Base-by-base conservation (phyloP, 805 yeast species). In the Myxozyma neotropica region DNA sequence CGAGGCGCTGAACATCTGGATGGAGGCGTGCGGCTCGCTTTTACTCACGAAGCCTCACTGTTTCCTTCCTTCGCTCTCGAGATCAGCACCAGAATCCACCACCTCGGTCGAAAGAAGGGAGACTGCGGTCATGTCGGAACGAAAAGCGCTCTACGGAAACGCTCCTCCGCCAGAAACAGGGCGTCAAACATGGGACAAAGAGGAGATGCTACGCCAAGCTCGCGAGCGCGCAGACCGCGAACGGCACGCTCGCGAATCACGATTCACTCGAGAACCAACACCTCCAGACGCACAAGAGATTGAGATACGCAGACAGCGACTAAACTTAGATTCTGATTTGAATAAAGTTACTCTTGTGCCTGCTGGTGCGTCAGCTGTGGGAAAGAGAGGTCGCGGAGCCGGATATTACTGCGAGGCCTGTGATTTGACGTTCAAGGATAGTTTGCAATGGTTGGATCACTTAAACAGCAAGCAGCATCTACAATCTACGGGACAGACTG, bases 341-440 rank as follows among this genome's bases (percentile, higher is more conserved):
- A 73, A 73, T 44, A 64, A 73, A 47, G 71, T 71, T 21, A 67
- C 69, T 17, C 65, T 74, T 15, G 75, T 73, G 23, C 74, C 75
- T 3, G 73, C 72, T 1, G 72, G 72, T 6, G 69, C 74, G 6
- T 67, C 72, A 1, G 61, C 70, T 17, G 65, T 78, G 5, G 74
- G 76, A 70, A 54, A 73, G 66, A 45, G 75, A 61, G 83, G 90
- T 55, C 80, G 80, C 56, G 83, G 88, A 26, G 88, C 89, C 61
- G 97, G 97, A 23, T 93, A 93, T 73, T 81, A 81, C 67, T 94
- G 99, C 73, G 88, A 86, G 10, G 72, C 82, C 1, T 94, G 99
- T 73, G 83, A 86, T 63, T 72, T 89, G 58, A 86, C 93, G 1
- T 93, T 83, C 74, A 85, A 90, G 69, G 97, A 94, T 71, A 87